Percentiles rank a stretch among this genome's conserved stretches.
These are phyloP conservation scores for Xylaria telfairii DNA, from an alignment of 495 filamentous ascomycete genomes.

Conservation along the genomic window DNA sequence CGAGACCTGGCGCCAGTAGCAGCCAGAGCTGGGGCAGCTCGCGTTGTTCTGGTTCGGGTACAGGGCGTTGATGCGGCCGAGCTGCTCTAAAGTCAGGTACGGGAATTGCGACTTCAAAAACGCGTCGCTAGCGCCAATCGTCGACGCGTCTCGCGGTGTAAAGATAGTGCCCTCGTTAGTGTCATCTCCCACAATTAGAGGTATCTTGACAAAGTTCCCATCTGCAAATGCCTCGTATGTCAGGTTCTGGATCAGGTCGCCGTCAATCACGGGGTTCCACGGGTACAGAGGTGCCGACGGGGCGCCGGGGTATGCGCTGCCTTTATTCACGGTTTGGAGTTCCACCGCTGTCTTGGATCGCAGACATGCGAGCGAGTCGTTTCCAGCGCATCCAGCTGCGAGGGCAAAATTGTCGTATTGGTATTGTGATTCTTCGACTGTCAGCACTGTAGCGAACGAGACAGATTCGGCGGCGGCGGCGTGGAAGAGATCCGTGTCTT, in stretches of 20 bases:
- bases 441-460: conserved; percentile 67
- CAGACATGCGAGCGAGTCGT: conserved; percentile 62
- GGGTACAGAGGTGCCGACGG: conserved; percentile 58
- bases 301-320: conserved; percentile 60
- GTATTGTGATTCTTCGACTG: conserved; percentile 66
- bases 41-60: conserved; percentile 58
- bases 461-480: conserved; percentile 70
- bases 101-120: conserved; percentile 73
- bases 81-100: conserved; percentile 56
- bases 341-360: conserved; percentile 54
- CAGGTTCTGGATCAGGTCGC: conserved; percentile 62
- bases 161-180: conserved; percentile 75
- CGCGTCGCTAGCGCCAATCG: conserved; percentile 50
- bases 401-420: conserved; percentile 67
- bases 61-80: conserved; percentile 60
- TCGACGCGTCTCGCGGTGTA: conserved; percentile 57
- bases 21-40: conserved; percentile 49
- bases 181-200: conserved; percentile 72
- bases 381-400: conserved; percentile 57
- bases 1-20: conserved; percentile 65
- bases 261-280: conserved; percentile 66
- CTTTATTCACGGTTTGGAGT: conserved; percentile 61
- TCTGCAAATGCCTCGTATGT: conserved; percentile 64
- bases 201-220: conserved; percentile 70
- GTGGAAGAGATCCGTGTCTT: conserved; percentile 63